Percentiles rank a stretch among this genome's conserved stretches.
Conservation (phyloP, 2,329 filamentous ascomycete species). For the Aspergillus sergii region DNA sequence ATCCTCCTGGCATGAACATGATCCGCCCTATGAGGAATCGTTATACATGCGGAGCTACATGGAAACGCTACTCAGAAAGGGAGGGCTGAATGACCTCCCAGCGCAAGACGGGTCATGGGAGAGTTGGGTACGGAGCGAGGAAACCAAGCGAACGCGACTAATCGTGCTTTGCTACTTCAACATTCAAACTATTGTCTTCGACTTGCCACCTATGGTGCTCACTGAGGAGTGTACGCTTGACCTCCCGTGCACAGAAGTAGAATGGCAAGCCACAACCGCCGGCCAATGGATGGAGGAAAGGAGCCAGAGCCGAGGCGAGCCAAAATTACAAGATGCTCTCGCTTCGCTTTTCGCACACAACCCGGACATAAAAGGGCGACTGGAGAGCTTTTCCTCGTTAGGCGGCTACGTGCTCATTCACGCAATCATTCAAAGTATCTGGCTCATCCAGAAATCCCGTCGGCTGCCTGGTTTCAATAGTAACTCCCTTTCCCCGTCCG, state of each 20-base stretch:
- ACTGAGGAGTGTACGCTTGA: constrained; percentile 35
- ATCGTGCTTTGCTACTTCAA: constrained; percentile 40
- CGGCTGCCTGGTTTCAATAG: constrained; percentile 27
- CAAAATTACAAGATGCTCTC: constrained; percentile 32
- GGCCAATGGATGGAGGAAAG: constrained; percentile 30
- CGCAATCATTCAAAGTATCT: constrained; percentile 37
- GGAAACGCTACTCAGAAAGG: constrained; percentile 32
- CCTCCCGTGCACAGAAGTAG: constrained; percentile 35
- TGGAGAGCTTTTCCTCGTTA: constrained; percentile 34
- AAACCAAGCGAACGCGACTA: constrained; percentile 34
- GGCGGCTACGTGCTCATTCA: constrained; percentile 38
- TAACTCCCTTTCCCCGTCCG: constrained; percentile 25
- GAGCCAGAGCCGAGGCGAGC: constrained; percentile 25
- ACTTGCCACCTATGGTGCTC: constrained; percentile 34
- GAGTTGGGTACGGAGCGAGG: constrained; percentile 36
- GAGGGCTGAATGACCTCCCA: constrained; percentile 33
- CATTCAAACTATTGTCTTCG: constrained; percentile 41
- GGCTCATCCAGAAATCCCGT: constrained; percentile 36
- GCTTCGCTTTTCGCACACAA: constrained; percentile 28
- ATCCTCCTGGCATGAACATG: constrained; percentile 35
- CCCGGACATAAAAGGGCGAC: constrained; percentile 10
- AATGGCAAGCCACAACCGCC: constrained; percentile 32
- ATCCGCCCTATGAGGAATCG: constrained; percentile 33
- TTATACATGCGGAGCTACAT: constrained; percentile 32
- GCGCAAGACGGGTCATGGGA: constrained; percentile 33